phyloP scores from a whole-genome alignment of 768 basidiomycete species.

The Filobasidium wieringae region DNA sequence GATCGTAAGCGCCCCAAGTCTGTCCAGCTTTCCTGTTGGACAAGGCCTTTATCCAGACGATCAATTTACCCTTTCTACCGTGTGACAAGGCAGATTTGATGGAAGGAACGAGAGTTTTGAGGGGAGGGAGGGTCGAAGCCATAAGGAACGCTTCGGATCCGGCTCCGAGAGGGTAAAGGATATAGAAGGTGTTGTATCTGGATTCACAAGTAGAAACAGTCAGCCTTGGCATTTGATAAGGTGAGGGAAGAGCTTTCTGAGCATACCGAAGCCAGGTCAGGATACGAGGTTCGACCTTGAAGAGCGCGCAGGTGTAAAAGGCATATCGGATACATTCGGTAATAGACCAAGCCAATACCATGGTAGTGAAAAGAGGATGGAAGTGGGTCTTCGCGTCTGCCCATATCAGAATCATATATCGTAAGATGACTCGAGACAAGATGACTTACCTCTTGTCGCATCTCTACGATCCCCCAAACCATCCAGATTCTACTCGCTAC shows the following conservation, averaged over 20 bases:
- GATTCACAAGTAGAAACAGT: neutral
- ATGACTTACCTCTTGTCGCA: slow-evolving; percentile 50
- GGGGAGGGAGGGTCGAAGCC: slow-evolving; percentile 57
- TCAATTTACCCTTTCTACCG: slow-evolving; percentile 9
- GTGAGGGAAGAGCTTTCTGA: neutral
- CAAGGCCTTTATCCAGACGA: slow-evolving; percentile 4
- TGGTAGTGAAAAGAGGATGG: slow-evolving; percentile 71
- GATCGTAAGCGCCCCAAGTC: slow-evolving; percentile 51
- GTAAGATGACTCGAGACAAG: neutral
- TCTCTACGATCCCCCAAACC: slow-evolving; percentile 70
- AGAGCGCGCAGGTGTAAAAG: slow-evolving; percentile 63
- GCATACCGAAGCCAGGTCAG: slow-evolving; percentile 40
- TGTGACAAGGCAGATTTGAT: slow-evolving; percentile 12
- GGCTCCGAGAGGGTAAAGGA: slow-evolving; percentile 89
- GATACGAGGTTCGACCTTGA: slow-evolving; percentile 45
- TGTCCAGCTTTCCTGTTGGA: slow-evolving; percentile 15
- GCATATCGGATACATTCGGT: slow-evolving; percentile 86
- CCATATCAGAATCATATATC: neutral
- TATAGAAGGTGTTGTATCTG: slow-evolving; percentile 85
- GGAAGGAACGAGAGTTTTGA: slow-evolving; percentile 15
- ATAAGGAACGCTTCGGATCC: slow-evolving; percentile 77
- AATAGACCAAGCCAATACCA: slow-evolving; percentile 84
- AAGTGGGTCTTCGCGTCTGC: slow-evolving; percentile 42
- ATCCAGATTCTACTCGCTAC: slow-evolving; percentile 69
- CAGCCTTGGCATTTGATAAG: too few species aligned